Evolutionary conservation across 1,139 yeast genomes (phyloP), one percentile per base, ranked within the genome.

Genomic region (Yamadazyma aaseri): DNA sequence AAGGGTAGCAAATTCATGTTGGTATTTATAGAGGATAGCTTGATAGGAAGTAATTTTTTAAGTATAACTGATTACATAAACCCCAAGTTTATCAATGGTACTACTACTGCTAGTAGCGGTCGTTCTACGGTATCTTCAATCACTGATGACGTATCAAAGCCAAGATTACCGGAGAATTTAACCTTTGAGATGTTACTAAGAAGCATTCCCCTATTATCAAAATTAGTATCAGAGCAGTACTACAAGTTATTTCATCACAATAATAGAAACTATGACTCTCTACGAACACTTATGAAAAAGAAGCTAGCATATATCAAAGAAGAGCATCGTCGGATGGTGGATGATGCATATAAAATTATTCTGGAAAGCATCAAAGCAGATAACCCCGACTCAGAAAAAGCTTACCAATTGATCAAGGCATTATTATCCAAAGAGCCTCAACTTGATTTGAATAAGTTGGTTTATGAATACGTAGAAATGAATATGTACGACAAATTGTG

Each of bases 401-500:
- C 65, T 0, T 61, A 56, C 38, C 54, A 58, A 35, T 32, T 66
- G 12, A 53, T 70, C 2, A 58, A 56, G 30, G 56, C 56, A 25
- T 55, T 68, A 8, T 44, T 65, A 5, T 44, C 46, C 15, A 35
- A 52, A n/a, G 61, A 65, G 31, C 76, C 81, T 0, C 63, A 63
- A 0, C 53, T 79, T 3, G 81, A 83, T 43, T 59, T 76, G 46
- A 76, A 67, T 49, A 67, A 64, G 40, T 64, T 79, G 36, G 68
- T 86, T 1, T 83, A 80, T 46, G 80, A 78, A 37, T 85, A 85
- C 45, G 79, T 86, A 9, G 96, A 87, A 45, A 50, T 73, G 39
- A 80, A 79, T 41, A 53, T 86, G 15, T 82, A 79, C 50, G 85
- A 79, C 45, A 74, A 72, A 39, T 50, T 82, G 4, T 84, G 92